phyloP scores from a whole-genome alignment of 495 filamentous ascomycete species.

The Hyaloscypha variabilis region DNA sequence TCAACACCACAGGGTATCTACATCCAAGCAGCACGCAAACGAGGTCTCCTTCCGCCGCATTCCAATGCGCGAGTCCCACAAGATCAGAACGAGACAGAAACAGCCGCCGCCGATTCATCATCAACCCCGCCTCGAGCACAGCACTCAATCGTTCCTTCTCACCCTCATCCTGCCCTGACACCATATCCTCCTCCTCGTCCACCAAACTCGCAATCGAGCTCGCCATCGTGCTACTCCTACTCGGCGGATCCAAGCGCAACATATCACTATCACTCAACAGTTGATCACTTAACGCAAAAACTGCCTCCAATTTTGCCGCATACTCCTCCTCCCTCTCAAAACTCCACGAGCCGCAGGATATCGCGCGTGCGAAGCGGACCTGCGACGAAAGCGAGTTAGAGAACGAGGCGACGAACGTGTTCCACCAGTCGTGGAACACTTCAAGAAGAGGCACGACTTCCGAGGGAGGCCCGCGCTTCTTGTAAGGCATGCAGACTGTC shows the following conservation, averaged over 20 bases:
- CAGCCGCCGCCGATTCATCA: constrained; percentile 26
- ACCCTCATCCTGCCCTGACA: neutral
- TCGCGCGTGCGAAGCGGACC: constrained; percentile 11
- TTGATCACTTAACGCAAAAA: constrained; percentile 17
- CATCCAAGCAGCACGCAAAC: constrained; percentile 29
- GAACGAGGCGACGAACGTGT: constrained; percentile 10
- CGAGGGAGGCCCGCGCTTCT: constrained; percentile 14
- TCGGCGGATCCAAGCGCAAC: constrained; percentile 9
- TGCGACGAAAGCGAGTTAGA: constrained; percentile 10
- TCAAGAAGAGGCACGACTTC: constrained; percentile 8
- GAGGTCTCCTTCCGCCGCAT: constrained; percentile 17
- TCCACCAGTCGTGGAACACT: constrained; percentile 28
- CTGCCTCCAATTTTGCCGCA: constrained; percentile 11
- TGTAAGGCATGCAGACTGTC: constrained; percentile 9
- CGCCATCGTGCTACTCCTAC: constrained; percentile 13
- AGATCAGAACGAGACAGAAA: constrained; percentile 3
- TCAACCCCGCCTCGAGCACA: constrained; percentile 16
- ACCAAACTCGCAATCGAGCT: neutral
- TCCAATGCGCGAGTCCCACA: constrained; percentile 23
- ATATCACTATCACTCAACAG: constrained; percentile 10
- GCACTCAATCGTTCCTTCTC: constrained; percentile 11
- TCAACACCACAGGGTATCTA: constrained; percentile 26
- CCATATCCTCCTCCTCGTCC: constrained; percentile 3
- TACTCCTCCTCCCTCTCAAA: constrained; percentile 11
- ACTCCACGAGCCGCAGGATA: constrained; percentile 24